Evolutionary conservation across 225 moss, liverwort and hornwort genomes (phyloP).

Genomic region (Physcomitrium patens): DNA sequence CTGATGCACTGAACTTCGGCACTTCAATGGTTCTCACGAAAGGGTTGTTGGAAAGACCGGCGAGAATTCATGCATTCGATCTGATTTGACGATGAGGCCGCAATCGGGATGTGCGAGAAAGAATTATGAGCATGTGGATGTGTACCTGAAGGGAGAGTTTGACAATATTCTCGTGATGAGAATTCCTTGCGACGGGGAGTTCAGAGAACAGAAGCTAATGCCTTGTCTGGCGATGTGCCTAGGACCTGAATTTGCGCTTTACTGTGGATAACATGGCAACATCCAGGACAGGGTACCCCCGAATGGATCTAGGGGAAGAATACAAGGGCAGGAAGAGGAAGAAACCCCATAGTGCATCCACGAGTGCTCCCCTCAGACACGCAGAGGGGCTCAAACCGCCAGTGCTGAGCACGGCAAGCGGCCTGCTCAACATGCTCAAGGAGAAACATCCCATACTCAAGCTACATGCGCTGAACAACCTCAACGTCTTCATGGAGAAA

Average conservation of each 20-base stretch:
- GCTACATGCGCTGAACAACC: conserved; percentile 88
- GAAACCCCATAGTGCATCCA: conserved; percentile 32
- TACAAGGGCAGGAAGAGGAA: conserved; percentile 30
- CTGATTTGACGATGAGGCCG: conserved; percentile 2
- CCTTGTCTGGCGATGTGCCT: conserved; percentile 12
- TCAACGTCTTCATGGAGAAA: conserved; percentile 78
- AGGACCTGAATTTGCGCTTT: conserved; percentile 8
- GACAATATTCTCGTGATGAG: conserved; percentile 13
- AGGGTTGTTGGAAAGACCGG: conserved; percentile 15
- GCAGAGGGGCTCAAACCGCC: conserved; percentile 23
- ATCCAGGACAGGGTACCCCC: conserved; percentile 9
- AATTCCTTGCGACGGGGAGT: not conserved
- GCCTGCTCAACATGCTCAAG: conserved; percentile 84
- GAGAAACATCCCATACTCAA: conserved; percentile 84
- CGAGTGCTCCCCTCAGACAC: conserved; percentile 18
- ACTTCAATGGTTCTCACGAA: conserved; percentile 12
- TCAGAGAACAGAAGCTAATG: not conserved
- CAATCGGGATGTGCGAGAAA: not conserved
- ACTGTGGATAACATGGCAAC: conserved; percentile 33
- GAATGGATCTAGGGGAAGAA: conserved; percentile 27
- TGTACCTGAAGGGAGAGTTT: not conserved
- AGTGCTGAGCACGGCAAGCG: conserved; percentile 77
- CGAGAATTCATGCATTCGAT: not conserved
- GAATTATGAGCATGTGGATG: conserved; percentile 7
- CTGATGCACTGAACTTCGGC: conserved; percentile 22